A percentile compares a stretch with the other conserved stretches of the same genome.
phyloP scores from a whole-genome alignment of 163 green algal genomes.

The Scenedesmus sp. region DNA sequence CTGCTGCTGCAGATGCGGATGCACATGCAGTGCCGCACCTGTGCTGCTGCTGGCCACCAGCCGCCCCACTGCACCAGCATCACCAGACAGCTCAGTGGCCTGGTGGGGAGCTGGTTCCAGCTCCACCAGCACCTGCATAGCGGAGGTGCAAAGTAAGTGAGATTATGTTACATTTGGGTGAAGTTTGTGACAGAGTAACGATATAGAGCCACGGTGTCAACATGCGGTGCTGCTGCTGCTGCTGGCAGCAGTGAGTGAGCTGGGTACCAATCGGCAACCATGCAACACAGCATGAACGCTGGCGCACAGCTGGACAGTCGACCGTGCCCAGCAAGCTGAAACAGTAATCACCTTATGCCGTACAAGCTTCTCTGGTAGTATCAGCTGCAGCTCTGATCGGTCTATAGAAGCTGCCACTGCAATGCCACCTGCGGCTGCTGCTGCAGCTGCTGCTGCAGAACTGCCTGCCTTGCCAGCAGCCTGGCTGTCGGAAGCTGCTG shows the following conservation, averaged over 20 bases:
- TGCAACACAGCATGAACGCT: neutral
- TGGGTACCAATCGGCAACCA: neutral
- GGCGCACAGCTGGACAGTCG: neutral
- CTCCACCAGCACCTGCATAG: slow-evolving; percentile 62
- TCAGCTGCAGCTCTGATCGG: slow-evolving; percentile 22
- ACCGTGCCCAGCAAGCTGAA: neutral
- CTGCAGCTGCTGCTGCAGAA: slow-evolving; percentile 10
- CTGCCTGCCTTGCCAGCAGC: neutral
- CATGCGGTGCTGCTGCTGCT: neutral
- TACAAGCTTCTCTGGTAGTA: slow-evolving; percentile 57
- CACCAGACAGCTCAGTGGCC: slow-evolving; percentile 63
- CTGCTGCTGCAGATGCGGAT: neutral
- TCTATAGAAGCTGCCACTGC: neutral
- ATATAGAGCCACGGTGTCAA: no score
- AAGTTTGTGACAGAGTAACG: no score
- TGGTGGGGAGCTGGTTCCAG: slow-evolving; percentile 50
- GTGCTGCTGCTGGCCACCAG: slow-evolving; percentile 35
- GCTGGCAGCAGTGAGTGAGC: neutral
- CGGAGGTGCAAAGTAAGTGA: no score
- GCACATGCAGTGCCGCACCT: neutral
- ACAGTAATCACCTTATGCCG: slow-evolving; percentile 3
- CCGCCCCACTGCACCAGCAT: slow-evolving; percentile 69
- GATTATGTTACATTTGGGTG: neutral
- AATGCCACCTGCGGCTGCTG: slow-evolving; percentile 17
- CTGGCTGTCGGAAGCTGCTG: neutral